phyloP scores from a whole-genome alignment of 2,329 filamentous ascomycete species.

The Ceratocystiopsis brevicomis region DNA sequence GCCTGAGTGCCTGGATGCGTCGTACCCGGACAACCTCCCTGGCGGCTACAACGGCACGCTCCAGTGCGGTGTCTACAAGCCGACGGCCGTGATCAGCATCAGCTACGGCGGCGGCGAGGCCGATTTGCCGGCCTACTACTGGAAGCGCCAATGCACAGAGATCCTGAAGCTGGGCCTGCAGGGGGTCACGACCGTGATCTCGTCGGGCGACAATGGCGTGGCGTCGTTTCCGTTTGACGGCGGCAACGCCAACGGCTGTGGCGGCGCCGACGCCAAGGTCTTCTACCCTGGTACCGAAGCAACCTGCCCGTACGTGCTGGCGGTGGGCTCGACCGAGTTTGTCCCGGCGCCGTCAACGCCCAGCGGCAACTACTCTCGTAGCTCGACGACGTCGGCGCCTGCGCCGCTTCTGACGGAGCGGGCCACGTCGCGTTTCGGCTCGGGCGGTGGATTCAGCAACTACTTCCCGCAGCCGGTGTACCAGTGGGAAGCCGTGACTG shows the following conservation, averaged over 20 bases:
- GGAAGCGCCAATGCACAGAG: constrained; percentile 29
- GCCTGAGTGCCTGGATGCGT: constrained; percentile 23
- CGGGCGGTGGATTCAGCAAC: constrained; percentile 27
- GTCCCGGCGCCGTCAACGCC: constrained; percentile 6
- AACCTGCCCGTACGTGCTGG: constrained; percentile 29
- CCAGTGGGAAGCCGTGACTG: constrained; percentile 20
- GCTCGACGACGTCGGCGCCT: not conserved
- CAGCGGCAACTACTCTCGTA: not conserved
- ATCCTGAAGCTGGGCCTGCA: constrained; percentile 33
- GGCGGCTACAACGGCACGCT: constrained; percentile 29
- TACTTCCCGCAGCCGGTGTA: constrained; percentile 24
- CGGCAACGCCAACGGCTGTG: constrained; percentile 9
- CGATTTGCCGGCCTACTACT: constrained; percentile 33
- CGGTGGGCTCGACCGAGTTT: constrained; percentile 31
- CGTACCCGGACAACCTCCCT: constrained; percentile 25
- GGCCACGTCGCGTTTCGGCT: constrained; percentile 13
- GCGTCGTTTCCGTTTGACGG: constrained; percentile 17
- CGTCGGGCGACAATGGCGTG: constrained; percentile 29
- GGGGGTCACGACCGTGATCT: constrained; percentile 28
- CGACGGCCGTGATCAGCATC: constrained; percentile 37
- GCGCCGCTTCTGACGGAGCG: constrained; percentile 7
- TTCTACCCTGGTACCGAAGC: constrained; percentile 10
- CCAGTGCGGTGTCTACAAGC: constrained; percentile 20
- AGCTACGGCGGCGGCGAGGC: constrained; percentile 36
- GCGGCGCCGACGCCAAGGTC: constrained; percentile 9